Conservation (phyloP, 257 asterid genomes). For the Lycium barbarum region DNA sequence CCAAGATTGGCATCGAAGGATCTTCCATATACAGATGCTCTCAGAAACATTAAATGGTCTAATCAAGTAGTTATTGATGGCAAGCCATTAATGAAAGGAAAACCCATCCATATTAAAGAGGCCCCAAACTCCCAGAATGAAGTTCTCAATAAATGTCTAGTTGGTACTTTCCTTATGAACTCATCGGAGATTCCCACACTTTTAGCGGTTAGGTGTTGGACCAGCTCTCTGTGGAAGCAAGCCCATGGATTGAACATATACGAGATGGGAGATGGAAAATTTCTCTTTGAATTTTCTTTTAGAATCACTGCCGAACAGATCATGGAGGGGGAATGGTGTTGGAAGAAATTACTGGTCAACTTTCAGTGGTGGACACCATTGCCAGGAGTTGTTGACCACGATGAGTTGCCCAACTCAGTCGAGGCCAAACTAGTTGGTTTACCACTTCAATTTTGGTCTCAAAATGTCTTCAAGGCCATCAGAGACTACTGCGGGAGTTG, state of each 20-base stretch:
- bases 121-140: background rate
- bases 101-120: background rate
- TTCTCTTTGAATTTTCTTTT: background rate
- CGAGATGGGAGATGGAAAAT: background rate
- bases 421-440: too few species aligned
- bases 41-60: too few species aligned
- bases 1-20: too few species aligned
- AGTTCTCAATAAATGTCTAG: background rate
- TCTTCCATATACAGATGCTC: too few species aligned
- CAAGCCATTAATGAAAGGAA: too few species aligned
- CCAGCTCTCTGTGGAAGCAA: background rate
- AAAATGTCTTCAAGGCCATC: too few species aligned
- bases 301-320: background rate
- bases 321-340: background rate
- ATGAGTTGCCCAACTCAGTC: too few species aligned
- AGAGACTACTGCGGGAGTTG: too few species aligned
- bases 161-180: background rate
- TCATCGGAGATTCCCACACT: background rate
- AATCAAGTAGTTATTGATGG: too few species aligned
- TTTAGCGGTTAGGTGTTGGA: background rate
- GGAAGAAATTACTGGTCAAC: background rate
- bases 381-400: background rate
- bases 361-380: background rate
- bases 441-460: too few species aligned
- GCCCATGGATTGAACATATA: background rate